phyloP scores from a whole-genome alignment of 1,284 basidiomycete species.

The Phylloporus gajari region DNA sequence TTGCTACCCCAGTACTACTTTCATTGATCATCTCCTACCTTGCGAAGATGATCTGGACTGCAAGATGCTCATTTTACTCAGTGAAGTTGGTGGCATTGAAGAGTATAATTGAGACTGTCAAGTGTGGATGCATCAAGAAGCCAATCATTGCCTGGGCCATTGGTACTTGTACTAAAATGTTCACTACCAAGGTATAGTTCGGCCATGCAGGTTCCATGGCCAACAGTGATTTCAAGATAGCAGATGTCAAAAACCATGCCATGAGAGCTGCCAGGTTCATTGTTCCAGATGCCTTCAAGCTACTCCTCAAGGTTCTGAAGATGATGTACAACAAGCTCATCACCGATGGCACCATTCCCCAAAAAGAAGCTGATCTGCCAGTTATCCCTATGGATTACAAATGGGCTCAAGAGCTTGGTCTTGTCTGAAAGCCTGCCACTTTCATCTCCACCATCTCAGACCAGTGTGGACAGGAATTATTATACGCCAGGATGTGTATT shows the following conservation, averaged over 20 bases:
- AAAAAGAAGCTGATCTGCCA: conserved; percentile 88
- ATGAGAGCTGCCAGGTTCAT: conserved; percentile 97
- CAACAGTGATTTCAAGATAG: conserved; percentile 97
- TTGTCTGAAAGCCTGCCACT: conserved; percentile 98
- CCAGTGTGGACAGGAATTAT: conserved; percentile 97
- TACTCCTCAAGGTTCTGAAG: conserved; percentile 87
- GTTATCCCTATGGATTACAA: conserved; percentile 99
- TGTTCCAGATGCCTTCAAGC: conserved; percentile 98
- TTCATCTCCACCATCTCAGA: conserved; percentile 99
- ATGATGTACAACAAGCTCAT: conserved; percentile 90
- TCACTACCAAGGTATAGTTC: conserved; percentile 99
- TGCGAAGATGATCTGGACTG: conserved; percentile 98
- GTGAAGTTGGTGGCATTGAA: too few species aligned
- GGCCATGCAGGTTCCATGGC: conserved; percentile 99
- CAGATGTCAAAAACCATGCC: conserved; percentile 95
- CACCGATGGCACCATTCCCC: conserved; percentile 69
- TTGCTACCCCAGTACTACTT: conserved; percentile 97
- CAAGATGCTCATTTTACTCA: conserved; percentile 99
- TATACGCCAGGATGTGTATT: conserved; percentile 99
- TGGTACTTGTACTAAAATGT: conserved; percentile 99
- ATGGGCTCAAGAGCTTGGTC: conserved; percentile 98
- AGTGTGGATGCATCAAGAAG: conserved; percentile 94
- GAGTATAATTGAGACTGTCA: conserved; percentile 99
- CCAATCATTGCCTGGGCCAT: conserved; percentile 99
- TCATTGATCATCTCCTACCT: conserved; percentile 98